These are phyloP conservation scores for Lathyrus sativus DNA, from an alignment of 306 rosid species.

Conservation along the genomic window DNA sequence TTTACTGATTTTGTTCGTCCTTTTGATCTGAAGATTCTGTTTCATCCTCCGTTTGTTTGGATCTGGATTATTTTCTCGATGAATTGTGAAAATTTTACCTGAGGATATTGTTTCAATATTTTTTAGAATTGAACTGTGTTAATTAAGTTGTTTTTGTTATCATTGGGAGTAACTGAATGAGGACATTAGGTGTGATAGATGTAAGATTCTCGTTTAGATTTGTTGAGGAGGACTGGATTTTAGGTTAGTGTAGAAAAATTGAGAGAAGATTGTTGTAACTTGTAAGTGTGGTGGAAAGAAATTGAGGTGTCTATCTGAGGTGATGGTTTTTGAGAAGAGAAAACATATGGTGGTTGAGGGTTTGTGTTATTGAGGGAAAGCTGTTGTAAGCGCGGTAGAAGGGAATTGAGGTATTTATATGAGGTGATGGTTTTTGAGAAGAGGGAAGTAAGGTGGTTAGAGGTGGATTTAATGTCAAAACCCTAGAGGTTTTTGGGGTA, in stretches of 20 bases:
- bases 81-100: not conserved
- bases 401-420: not conserved
- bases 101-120: not conserved
- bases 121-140: not conserved
- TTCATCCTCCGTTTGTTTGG: not conserved
- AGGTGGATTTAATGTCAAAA: not conserved
- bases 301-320: not conserved
- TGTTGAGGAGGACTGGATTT: conserved; percentile 16
- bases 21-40: not conserved
- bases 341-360: not conserved
- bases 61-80: conserved; percentile 22
- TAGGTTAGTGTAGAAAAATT: conserved; percentile 13
- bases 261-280: not conserved
- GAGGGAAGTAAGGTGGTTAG: not conserved
- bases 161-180: not conserved
- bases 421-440: conserved; percentile 4
- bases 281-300: conserved; percentile 9
- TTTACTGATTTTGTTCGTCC: not conserved
- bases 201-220: not conserved
- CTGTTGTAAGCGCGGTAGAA: conserved; percentile 17
- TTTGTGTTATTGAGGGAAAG: not conserved
- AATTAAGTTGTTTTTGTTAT: not conserved
- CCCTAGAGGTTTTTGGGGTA: not conserved
- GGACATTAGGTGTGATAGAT: not conserved
- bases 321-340: conserved; percentile 8